Conservation (phyloP, 495 filamentous ascomycete species). For the Oleoguttula mirabilis region DNA sequence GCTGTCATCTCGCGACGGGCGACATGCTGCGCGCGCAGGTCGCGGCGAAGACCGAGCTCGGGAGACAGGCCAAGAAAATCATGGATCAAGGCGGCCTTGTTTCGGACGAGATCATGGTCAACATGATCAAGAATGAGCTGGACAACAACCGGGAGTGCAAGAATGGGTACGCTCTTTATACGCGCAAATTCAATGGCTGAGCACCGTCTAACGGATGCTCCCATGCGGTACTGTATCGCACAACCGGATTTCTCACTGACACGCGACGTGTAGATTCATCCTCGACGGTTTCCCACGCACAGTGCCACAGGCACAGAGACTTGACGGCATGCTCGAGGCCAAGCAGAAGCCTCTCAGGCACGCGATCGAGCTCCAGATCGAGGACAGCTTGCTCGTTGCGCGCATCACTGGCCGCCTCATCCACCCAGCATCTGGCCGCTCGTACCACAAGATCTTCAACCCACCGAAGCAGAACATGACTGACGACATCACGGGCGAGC, state of each 20-base stretch:
- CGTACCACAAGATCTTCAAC: slow-evolving; percentile 98
- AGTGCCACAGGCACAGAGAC: slow-evolving; percentile 83
- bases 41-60: slow-evolving; percentile 90
- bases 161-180: slow-evolving; percentile 81
- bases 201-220: too few species aligned
- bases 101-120: slow-evolving; percentile 97
- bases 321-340: slow-evolving; percentile 75
- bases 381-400: slow-evolving; percentile 81
- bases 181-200: too few species aligned
- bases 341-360: slow-evolving; percentile 75
- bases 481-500: slow-evolving; percentile 95
- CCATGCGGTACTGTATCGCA: too few species aligned
- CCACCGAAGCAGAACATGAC: slow-evolving; percentile 90
- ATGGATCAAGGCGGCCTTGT: slow-evolving; percentile 98
- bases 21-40: slow-evolving; percentile 99
- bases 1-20: slow-evolving; percentile 94
- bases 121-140: slow-evolving; percentile 97
- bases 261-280: slow-evolving; percentile 62
- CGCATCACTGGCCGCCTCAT: slow-evolving; percentile 94
- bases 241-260: too few species aligned
- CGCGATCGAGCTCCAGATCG: slow-evolving; percentile 92
- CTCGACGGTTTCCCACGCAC: slow-evolving; percentile 97
- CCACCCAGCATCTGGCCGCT: slow-evolving; percentile 89
- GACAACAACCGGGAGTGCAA: slow-evolving; percentile 90
- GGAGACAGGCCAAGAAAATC: slow-evolving; percentile 98